Conservation (phyloP, 257 asterid genomes). For the Nicotiana paniculata region DNA sequence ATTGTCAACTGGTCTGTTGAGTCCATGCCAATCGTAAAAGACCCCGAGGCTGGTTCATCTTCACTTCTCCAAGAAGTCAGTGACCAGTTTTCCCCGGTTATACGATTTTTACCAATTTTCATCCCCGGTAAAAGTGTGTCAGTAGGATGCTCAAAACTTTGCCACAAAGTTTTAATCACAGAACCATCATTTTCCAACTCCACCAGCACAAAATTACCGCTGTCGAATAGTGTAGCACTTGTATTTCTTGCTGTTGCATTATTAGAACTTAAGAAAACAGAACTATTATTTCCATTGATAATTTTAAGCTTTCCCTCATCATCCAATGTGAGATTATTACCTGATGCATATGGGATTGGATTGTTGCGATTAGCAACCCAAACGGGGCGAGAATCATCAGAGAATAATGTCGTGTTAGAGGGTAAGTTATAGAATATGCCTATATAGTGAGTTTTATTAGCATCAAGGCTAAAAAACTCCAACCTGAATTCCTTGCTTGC, state of each 20-base stretch:
- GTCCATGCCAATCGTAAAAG: conserved; percentile 11
- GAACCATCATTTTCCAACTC: conserved; percentile 15
- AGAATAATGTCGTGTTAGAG: not conserved
- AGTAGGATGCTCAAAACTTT: conserved; percentile 29
- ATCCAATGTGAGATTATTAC: conserved; percentile 13
- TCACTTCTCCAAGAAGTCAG: conserved; percentile 21
- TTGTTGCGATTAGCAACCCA: conserved; percentile 28
- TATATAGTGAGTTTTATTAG: conserved; percentile 8
- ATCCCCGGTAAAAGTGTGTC: conserved; percentile 29
- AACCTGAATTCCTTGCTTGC: conserved; percentile 18
- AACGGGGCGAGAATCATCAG: conserved; percentile 3
- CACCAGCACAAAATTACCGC: conserved; percentile 18
- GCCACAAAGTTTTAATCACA: conserved; percentile 16
- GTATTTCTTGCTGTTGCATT: conserved; percentile 5
- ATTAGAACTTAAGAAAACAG: not conserved
- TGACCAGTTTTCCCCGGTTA: conserved; percentile 25
- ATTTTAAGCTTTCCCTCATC: conserved; percentile 17
- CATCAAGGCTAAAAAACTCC: conserved; percentile 17
- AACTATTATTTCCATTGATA: not conserved
- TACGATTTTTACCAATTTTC: conserved; percentile 21
- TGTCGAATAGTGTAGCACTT: conserved; percentile 20
- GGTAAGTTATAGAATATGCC: conserved; percentile 21
- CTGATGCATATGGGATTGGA: conserved; percentile 15
- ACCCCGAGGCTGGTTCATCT: conserved; percentile 17
- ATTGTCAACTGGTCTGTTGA: conserved; percentile 10